phyloP scores from a whole-genome alignment of 495 filamentous ascomycete genomes.

The Trichoderma gamsii region DNA sequence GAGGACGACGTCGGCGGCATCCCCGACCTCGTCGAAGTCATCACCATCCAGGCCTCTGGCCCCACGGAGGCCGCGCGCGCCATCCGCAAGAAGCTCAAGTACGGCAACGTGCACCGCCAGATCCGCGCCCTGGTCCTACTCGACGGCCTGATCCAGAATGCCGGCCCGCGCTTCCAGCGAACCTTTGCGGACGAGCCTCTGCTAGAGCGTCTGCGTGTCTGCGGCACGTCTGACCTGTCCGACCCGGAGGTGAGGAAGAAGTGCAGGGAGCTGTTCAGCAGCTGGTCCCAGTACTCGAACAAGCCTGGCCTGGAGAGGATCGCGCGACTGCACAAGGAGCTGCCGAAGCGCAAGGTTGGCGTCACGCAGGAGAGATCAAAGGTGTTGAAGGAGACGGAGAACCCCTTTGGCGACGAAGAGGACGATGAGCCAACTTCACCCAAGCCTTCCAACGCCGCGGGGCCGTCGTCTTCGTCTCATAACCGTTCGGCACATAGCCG shows the following conservation, averaged over 20 bases:
- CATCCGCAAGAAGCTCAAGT: constrained; percentile 97
- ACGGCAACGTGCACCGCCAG: constrained; percentile 87
- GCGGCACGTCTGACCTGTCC: constrained; percentile 76
- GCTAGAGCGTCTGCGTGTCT: constrained; percentile 83
- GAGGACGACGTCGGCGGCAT: constrained; percentile 89
- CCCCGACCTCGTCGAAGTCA: constrained; percentile 86
- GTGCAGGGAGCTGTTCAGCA: constrained; percentile 74
- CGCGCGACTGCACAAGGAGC: constrained; percentile 69
- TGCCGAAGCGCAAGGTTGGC: constrained; percentile 47
- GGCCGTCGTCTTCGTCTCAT: constrained; percentile 16
- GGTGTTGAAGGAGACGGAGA: constrained; percentile 70
- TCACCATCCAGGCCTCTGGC: constrained; percentile 81
- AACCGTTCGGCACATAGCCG: constrained; percentile 29
- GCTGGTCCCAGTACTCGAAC: constrained; percentile 85
- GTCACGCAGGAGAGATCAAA: constrained; percentile 69
- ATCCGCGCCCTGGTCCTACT: constrained; percentile 84
- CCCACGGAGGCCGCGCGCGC: constrained; percentile 88
- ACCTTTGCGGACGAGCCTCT: constrained; percentile 87
- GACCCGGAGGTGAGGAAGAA: constrained; percentile 82
- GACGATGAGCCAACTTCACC: constrained; percentile 38
- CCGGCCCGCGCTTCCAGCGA: constrained; percentile 80
- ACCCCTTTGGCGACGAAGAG: constrained; percentile 57
- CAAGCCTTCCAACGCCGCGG: background rate
- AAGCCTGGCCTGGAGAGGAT: constrained; percentile 76
- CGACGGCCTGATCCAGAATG: constrained; percentile 92